Percentiles rank a stretch among this genome's conserved stretches.
These are phyloP conservation scores for Colletotrichum sp. DNA, from an alignment of 2,329 filamentous ascomycete genomes.

Conservation along the genomic window DNA sequence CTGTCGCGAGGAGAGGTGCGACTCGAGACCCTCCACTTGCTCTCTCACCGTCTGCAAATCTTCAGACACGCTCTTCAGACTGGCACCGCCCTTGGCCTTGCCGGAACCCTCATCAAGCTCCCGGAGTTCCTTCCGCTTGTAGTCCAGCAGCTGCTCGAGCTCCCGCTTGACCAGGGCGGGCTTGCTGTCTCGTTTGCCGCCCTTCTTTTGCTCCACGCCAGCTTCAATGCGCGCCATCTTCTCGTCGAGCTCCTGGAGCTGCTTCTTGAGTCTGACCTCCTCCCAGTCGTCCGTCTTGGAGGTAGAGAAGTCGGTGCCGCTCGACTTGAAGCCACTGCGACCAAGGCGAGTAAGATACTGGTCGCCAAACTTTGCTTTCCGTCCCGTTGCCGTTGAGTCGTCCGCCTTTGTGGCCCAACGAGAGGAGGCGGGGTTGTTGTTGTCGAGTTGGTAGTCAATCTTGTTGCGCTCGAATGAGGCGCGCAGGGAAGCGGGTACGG, in stretches of 20 bases:
- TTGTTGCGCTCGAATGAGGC: conserved; percentile 93
- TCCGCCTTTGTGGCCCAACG: conserved; percentile 82
- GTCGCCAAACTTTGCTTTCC: conserved; percentile 97
- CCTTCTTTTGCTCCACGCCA: conserved; percentile 66
- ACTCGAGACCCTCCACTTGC: conserved; percentile 89
- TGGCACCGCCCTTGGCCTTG: conserved; percentile 71
- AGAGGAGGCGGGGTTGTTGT: conserved; percentile 66
- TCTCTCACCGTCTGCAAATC: conserved; percentile 91
- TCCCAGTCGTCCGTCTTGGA: conserved; percentile 96
- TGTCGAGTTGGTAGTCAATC: conserved; percentile 94
- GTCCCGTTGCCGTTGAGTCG: conserved; percentile 81
- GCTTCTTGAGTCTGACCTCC: conserved; percentile 92
- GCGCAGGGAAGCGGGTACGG: conserved; percentile 88
- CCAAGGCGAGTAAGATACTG: conserved; percentile 93
- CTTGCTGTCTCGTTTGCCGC: conserved; percentile 74
- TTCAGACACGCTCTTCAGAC: conserved; percentile 77
- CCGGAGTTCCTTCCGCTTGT: conserved; percentile 81
- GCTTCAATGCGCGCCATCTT: conserved; percentile 86
- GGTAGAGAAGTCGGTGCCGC: conserved; percentile 88
- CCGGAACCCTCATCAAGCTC: conserved; percentile 76
- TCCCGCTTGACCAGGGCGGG: conserved; percentile 94
- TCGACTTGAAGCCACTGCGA: conserved; percentile 77
- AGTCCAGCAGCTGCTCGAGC: conserved; percentile 91
- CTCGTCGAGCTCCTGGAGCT: conserved; percentile 85
- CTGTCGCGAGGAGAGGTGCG: conserved; percentile 78